These are phyloP conservation scores for Porphyrellus sp. DNA, from an alignment of 1,284 basidiomycete genomes.

Conservation along the genomic window DNA sequence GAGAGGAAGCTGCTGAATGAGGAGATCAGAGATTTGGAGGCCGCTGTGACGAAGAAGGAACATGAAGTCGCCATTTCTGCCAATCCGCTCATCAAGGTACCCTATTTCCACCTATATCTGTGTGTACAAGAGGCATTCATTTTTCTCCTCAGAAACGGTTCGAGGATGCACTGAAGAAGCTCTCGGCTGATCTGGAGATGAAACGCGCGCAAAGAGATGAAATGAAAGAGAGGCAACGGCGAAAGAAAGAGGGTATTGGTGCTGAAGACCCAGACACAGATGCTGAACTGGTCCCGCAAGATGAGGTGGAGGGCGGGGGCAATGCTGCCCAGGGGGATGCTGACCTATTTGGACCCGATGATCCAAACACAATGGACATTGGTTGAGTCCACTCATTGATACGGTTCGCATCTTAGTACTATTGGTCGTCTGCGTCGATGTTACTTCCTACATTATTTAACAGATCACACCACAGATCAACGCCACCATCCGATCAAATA, in stretches of 20 bases:
- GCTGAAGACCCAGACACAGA: conserved; percentile 48
- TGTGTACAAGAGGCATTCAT: conserved; percentile 3
- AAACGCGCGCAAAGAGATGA: conserved; percentile 81
- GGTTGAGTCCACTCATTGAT: conserved; percentile 27
- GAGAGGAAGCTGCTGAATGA: conserved; percentile 80
- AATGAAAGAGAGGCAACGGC: conserved; percentile 65
- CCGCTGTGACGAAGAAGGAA: conserved; percentile 84
- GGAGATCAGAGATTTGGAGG: conserved; percentile 87
- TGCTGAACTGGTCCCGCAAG: conserved; percentile 41
- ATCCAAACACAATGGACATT: conserved; percentile 44
- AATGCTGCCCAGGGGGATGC: conserved; percentile 26
- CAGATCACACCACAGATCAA: not conserved
- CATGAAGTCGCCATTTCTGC: conserved; percentile 82
- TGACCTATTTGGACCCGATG: conserved; percentile 60
- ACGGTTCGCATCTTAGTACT: not conserved
- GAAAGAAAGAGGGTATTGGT: conserved; percentile 59
- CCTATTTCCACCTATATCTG: conserved; percentile 8
- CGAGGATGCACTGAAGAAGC: conserved; percentile 86
- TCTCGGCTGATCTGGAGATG: conserved; percentile 82
- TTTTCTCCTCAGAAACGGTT: conserved; percentile 72
- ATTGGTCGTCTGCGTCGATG: not conserved
- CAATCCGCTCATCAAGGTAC: conserved; percentile 85
- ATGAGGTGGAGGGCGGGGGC: conserved; percentile 35
- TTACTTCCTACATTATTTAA: not conserved
- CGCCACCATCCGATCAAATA: not conserved